Conservation (phyloP, 805 yeast species). For the Kodamaea restingae region DNA sequence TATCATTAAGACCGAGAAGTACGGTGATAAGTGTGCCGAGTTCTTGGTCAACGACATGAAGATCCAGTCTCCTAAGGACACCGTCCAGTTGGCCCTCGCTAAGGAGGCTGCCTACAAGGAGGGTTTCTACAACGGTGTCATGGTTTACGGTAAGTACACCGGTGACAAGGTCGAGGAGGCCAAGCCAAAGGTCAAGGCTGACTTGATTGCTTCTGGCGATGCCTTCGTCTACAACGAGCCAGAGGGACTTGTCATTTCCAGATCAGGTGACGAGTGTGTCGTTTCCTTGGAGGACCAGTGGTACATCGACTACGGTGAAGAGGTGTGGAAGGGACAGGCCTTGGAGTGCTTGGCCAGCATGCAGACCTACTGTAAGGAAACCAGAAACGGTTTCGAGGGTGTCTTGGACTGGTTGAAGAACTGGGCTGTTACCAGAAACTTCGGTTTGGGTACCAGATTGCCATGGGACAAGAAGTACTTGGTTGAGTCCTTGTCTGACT, state of each 20-base stretch:
- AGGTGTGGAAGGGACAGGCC: conserved; percentile 77
- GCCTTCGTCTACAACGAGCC: conserved; percentile 95
- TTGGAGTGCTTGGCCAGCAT: conserved; percentile 69
- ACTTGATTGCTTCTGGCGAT: conserved; percentile 67
- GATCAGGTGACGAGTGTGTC: conserved; percentile 95
- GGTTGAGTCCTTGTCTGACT: conserved; percentile 93
- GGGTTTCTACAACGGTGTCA: conserved; percentile 86
- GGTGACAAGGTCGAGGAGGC: conserved; percentile 92
- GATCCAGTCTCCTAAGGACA: conserved; percentile 92
- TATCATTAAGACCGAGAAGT: conserved; percentile 73
- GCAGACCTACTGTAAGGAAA: conserved; percentile 79
- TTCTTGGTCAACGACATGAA: conserved; percentile 77
- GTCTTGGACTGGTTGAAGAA: conserved; percentile 94
- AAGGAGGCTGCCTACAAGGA: conserved; percentile 95
- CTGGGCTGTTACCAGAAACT: conserved; percentile 97
- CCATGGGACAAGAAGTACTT: conserved; percentile 96
- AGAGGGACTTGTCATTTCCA: conserved; percentile 80
- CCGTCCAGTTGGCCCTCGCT: conserved; percentile 81
- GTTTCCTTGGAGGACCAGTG: conserved; percentile 98
- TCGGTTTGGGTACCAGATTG: conserved; percentile 89
- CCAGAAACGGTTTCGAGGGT: conserved; percentile 87
- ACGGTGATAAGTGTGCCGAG: conserved; percentile 88
- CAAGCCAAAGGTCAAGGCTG: conserved; percentile 80
- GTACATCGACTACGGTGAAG: conserved; percentile 97
- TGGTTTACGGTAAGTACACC: conserved; percentile 74